Percentiles rank a stretch among this genome's conserved stretches.
phyloP scores from a whole-genome alignment of 1,284 basidiomycete species.

The Malassezia globosa region DNA sequence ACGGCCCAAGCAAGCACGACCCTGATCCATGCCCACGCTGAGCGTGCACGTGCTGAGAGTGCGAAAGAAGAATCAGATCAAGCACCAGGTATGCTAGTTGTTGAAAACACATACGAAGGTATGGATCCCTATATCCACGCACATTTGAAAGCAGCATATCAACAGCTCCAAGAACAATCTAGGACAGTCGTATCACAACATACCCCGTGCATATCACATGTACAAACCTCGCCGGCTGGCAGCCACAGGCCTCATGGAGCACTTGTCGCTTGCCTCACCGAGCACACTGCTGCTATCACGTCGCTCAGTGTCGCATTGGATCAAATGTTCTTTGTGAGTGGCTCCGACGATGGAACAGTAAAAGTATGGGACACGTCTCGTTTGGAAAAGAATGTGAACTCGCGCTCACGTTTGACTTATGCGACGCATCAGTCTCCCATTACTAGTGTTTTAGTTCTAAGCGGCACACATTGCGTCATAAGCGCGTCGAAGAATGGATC shows the following conservation, averaged over 20 bases:
- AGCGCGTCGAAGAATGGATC: conserved; percentile 48
- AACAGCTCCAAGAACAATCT: conserved; percentile 18
- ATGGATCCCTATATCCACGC: conserved; percentile 41
- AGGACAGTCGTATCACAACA: conserved; percentile 14
- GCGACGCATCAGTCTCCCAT: conserved; percentile 45
- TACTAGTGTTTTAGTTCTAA: conserved; percentile 43
- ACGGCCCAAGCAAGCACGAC: conserved; percentile 1
- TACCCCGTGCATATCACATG: too few species aligned
- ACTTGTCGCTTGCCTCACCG: conserved; percentile 49
- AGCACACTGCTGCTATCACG: conserved; percentile 53
- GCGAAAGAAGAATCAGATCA: neutral
- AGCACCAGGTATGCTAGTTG: neutral
- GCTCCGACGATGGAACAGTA: conserved; percentile 71
- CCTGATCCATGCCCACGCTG: conserved; percentile 2
- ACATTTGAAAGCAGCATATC: conserved; percentile 35
- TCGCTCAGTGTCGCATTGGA: conserved; percentile 79
- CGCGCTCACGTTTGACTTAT: conserved; percentile 48
- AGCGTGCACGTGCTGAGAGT: neutral
- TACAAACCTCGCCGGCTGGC: conserved; percentile 18
- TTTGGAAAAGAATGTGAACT: conserved; percentile 61
- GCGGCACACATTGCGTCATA: conserved; percentile 48
- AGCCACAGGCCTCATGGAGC: conserved; percentile 37
- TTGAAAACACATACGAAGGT: conserved; percentile 37
- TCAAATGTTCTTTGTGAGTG: conserved; percentile 81
- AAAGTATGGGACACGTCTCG: conserved; percentile 72